Evolutionary conservation across 495 filamentous ascomycete species (phyloP), one percentile per base, ranked within the genome.

Genomic region (Penicillium cataractarum): DNA sequence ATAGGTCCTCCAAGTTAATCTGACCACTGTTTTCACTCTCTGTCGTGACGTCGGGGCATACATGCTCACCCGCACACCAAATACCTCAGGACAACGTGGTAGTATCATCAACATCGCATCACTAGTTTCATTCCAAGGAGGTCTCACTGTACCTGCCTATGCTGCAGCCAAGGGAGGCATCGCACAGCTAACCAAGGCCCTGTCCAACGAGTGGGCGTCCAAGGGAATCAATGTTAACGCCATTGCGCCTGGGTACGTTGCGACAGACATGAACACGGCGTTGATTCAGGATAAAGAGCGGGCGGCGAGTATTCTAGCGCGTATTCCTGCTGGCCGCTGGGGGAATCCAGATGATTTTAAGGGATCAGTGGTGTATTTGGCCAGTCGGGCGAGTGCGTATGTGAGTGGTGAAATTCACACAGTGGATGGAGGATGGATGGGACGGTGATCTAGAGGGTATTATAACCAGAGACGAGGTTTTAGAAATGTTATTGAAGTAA

Each of bases 381-480:
- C 78, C 10, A 74, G 77, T 44, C 64, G 76, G 72, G 89, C 88
- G 21, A 89, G 90, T 69, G 82, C 75, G n/a, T 95, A 95, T 80
- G 88, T 96, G 31, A 89, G 81, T 62, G 92, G 92, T 15, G 89
- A 95, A 73, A 78, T 90, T 0, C 55, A 93, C 62, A 87, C 89
- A 24, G 90, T 96, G 50, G 92, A 96, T 79, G 92, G 92, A 12
- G 92, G 92, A 27, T 95, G 92, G 92, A 94, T 95, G 92, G 92
- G 90, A 2, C 75, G 92, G 79, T 96, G 19, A 39, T 2, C 1
- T 39, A 15, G 13, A 39, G 35, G 3, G 0, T 15, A 12, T 17
- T 1, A 39, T 3, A 10, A 35, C 9, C 33, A 35, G 9, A 35
- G 33, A 12, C 9, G 6, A 12, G 10, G 0, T 35, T 35, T 35